Evolutionary conservation across 129 eudicot species (phyloP).

Genomic region (Artemisia annua): DNA sequence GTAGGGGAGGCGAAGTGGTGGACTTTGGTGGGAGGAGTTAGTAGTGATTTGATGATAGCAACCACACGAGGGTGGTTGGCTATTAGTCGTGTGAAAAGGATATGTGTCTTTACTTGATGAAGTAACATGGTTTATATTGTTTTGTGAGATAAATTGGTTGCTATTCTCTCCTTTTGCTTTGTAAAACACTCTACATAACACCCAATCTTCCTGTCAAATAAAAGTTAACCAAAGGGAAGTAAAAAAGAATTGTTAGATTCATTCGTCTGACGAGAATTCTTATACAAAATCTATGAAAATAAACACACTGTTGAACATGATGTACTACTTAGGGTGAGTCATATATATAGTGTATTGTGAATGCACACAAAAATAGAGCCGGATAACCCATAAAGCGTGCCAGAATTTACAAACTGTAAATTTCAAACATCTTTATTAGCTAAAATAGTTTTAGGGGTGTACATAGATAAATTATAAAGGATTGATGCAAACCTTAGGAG

Average conservation of each 20-base stretch:
- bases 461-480: neutral
- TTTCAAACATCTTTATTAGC: too few relatives aligned
- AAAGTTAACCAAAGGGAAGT: constrained; percentile 12
- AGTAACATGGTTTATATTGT: constrained; percentile 22
- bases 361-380: neutral
- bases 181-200: constrained; percentile 85
- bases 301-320: neutral
- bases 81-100: constrained; percentile 19
- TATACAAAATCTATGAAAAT: neutral
- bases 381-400: too few relatives aligned
- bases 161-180: constrained; percentile 59
- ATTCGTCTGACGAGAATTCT: neutral
- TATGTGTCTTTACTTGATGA: constrained; percentile 23
- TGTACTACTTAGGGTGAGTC: constrained; percentile 17
- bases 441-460: neutral
- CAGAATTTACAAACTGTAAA: too few relatives aligned
- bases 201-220: constrained; percentile 93
- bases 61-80: constrained; percentile 25
- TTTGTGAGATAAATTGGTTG: constrained; percentile 35
- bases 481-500: constrained; percentile 68
- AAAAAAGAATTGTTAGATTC: constrained; percentile 15
- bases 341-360: neutral
- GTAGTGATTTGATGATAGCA: constrained; percentile 36
- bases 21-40: constrained; percentile 18
- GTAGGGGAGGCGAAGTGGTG: constrained; percentile 17